phyloP scores from a whole-genome alignment of 148 eudicot species.

The Polygonum aviculare region DNA sequence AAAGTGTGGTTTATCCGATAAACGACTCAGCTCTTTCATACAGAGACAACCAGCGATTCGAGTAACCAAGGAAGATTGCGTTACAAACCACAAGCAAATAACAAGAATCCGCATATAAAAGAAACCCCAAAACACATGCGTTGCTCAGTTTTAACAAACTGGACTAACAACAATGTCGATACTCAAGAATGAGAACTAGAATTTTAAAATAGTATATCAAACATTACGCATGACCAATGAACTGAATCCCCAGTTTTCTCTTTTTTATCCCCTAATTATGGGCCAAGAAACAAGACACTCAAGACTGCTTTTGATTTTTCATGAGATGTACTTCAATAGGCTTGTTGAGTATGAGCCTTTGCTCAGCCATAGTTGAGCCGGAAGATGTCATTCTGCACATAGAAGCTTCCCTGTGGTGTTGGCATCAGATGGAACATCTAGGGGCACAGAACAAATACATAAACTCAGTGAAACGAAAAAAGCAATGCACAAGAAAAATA shows the following conservation, averaged over 20 bases:
- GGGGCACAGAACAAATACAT: not conserved
- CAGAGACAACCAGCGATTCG: not conserved
- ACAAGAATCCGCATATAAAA: not conserved
- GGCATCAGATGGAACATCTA: slow-evolving; percentile 55
- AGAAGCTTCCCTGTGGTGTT: slow-evolving; percentile 50
- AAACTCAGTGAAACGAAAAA: not conserved
- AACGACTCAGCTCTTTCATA: not conserved
- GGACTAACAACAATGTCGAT: not conserved
- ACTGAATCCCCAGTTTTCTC: not conserved
- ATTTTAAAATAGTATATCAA: not conserved
- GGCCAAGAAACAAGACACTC: not conserved
- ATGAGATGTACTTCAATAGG: not conserved
- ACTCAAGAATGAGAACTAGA: not conserved
- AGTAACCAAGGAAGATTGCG: not conserved
- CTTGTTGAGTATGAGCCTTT: not conserved
- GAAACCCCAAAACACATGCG: not conserved
- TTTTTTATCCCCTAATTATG: not conserved
- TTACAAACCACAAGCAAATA: not conserved
- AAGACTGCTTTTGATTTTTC: slow-evolving; percentile 4
- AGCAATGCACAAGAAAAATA: not conserved
- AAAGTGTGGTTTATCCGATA: not conserved
- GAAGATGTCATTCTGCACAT: slow-evolving; percentile 47
- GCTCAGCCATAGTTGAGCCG: slow-evolving; percentile 40
- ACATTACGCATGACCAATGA: slow-evolving; percentile 4
- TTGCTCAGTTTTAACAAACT: slow-evolving; percentile 2